These are phyloP conservation scores for Hygrophila difformis DNA, from an alignment of 257 asterid species.

Conservation along the genomic window DNA sequence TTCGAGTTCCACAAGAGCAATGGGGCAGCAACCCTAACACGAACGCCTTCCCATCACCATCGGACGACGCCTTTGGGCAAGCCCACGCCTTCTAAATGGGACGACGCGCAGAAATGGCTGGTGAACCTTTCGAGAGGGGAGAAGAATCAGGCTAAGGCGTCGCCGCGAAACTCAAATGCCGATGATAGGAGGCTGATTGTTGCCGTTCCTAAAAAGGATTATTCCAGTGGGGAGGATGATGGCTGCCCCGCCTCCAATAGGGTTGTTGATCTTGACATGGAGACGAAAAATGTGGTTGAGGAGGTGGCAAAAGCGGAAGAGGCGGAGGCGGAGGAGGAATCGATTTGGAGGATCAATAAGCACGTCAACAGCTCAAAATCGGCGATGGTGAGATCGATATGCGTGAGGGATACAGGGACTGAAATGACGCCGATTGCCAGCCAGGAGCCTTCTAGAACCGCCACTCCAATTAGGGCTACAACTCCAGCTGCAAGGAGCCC, in stretches of 20 bases:
- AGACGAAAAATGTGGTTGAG: slow-evolving; percentile 50
- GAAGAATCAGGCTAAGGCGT: slow-evolving; percentile 40
- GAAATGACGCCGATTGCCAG: slow-evolving; percentile 95
- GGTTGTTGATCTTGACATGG: slow-evolving; percentile 27
- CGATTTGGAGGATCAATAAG: slow-evolving; percentile 64
- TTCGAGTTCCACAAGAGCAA: slow-evolving; percentile 62
- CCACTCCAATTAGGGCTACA: slow-evolving; percentile 66
- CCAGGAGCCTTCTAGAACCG: slow-evolving; percentile 88
- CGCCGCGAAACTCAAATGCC: slow-evolving; percentile 86
- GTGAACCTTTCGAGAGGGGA: slow-evolving; percentile 76
- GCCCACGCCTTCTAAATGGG: slow-evolving; percentile 95
- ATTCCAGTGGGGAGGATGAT: slow-evolving; percentile 39
- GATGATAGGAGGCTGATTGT: slow-evolving; percentile 77
- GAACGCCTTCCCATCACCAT: slow-evolving; percentile 37
- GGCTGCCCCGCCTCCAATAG: slow-evolving; percentile 10
- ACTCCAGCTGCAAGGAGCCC: slow-evolving; percentile 70
- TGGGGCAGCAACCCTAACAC: slow-evolving; percentile 26
- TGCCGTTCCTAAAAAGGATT: slow-evolving; percentile 46
- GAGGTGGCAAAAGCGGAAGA: slow-evolving; percentile 44
- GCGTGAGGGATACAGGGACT: slow-evolving; percentile 94
- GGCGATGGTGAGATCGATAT: slow-evolving; percentile 49
- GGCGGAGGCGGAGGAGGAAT: no score
- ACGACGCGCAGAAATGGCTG: slow-evolving; percentile 95
- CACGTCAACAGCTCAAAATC: slow-evolving; percentile 27
- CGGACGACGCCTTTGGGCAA: slow-evolving; percentile 61